These are phyloP conservation scores for Colletotrichum sp. DNA, from an alignment of 2,329 filamentous ascomycete genomes.

Conservation along the genomic window DNA sequence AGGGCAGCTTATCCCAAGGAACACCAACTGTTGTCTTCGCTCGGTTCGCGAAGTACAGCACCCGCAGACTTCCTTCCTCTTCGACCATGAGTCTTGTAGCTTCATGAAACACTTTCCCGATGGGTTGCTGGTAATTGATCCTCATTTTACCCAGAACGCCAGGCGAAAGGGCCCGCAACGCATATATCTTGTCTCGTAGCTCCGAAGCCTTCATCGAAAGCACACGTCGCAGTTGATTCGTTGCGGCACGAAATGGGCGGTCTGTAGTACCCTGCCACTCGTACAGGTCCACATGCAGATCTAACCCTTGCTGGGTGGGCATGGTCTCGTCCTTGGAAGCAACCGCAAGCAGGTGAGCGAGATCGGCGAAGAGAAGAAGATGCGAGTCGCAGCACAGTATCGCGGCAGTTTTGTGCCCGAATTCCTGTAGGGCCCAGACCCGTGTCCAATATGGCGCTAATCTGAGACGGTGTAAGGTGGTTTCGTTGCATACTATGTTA, in stretches of 20 bases:
- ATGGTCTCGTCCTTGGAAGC: background rate
- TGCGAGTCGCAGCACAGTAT: background rate
- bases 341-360: background rate
- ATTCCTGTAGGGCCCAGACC: background rate
- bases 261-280: background rate
- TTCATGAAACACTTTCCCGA: background rate
- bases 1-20: background rate
- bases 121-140: background rate
- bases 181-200: background rate
- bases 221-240: background rate
- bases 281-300: background rate
- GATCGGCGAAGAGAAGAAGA: background rate
- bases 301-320: background rate
- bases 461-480: background rate
- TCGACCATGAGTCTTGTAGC: background rate
- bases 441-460: background rate
- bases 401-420: background rate
- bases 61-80: background rate
- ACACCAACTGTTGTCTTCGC: background rate
- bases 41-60: background rate
- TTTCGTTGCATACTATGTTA: background rate
- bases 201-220: background rate
- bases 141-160: background rate
- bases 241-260: background rate
- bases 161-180: background rate